Evolutionary conservation across 257 asterid genomes (phyloP).

Genomic region (Jacaranda copaia): DNA sequence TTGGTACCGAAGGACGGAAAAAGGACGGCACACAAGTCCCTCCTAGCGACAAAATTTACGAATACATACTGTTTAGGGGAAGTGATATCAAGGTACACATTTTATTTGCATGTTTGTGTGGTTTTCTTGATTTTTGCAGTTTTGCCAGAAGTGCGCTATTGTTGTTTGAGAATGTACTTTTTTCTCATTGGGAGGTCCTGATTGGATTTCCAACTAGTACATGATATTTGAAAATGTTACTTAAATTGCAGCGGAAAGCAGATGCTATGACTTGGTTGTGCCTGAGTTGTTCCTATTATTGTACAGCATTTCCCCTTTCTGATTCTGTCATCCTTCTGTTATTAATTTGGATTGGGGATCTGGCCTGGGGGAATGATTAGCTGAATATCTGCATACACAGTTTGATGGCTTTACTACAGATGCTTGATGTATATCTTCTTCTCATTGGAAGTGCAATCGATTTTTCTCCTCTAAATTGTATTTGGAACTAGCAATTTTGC

Average conservation of each 20-base stretch:
- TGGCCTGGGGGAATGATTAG: background rate
- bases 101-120: constrained; percentile 7
- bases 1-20: constrained; percentile 96
- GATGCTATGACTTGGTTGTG: background rate
- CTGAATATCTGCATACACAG: background rate
- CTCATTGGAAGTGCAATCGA: constrained; percentile 14
- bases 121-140: background rate
- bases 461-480: background rate
- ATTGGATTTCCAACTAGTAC: background rate
- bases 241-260: constrained; percentile 14
- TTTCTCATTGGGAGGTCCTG: background rate
- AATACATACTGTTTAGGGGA: constrained; percentile 91
- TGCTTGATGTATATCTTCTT: background rate
- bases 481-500: background rate
- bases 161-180: constrained; percentile 6
- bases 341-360: background rate
- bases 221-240: constrained; percentile 4
- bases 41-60: constrained; percentile 87
- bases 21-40: constrained; percentile 94
- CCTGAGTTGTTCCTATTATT: background rate
- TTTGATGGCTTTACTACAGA: background rate
- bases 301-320: background rate
- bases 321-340: background rate
- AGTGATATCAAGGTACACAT: constrained; percentile 85
- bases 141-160: background rate